Evolutionary conservation across 1,139 yeast genomes (phyloP).

Genomic region (Pneumocystis sp.): DNA sequence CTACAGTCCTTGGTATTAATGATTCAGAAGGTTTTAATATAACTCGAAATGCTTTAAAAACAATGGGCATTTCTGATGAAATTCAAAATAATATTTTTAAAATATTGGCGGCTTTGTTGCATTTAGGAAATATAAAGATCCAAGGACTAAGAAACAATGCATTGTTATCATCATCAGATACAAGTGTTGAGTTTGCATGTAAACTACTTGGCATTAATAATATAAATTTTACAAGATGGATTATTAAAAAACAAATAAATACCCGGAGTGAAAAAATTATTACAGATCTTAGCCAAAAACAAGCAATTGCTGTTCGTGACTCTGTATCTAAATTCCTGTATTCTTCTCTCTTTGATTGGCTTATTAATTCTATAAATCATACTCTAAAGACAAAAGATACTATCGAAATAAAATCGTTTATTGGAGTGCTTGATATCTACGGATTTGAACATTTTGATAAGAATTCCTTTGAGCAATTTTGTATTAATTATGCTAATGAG

Average conservation of each 20-base stretch:
- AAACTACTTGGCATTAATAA: constrained; percentile 74
- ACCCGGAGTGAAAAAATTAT: constrained; percentile 89
- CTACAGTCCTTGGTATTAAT: constrained; percentile 61
- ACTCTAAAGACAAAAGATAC: constrained; percentile 58
- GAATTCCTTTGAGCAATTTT: constrained; percentile 92
- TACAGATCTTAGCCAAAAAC: constrained; percentile 66
- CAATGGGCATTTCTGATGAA: constrained; percentile 55
- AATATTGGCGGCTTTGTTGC: constrained; percentile 76
- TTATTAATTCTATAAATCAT: constrained; percentile 65
- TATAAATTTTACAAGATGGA: constrained; percentile 69
- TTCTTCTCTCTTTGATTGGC: constrained; percentile 89
- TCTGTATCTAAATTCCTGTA: constrained; percentile 91
- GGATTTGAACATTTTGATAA: constrained; percentile 93
- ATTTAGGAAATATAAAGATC: constrained; percentile 83
- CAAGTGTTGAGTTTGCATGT: constrained; percentile 68
- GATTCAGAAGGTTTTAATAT: constrained; percentile 62
- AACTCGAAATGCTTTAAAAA: constrained; percentile 58
- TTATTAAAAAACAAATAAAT: constrained; percentile 76
- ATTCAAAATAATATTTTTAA: constrained; percentile 59
- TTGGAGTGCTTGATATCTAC: constrained; percentile 93
- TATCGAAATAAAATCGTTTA: constrained; percentile 46
- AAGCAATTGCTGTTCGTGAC: constrained; percentile 85
- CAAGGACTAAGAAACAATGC: constrained; percentile 80
- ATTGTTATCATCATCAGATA: constrained; percentile 68
- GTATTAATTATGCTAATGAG: constrained; percentile 95